phyloP scores from a whole-genome alignment of 805 yeast genomes.

The Cyberlindnera sargentensis region DNA sequence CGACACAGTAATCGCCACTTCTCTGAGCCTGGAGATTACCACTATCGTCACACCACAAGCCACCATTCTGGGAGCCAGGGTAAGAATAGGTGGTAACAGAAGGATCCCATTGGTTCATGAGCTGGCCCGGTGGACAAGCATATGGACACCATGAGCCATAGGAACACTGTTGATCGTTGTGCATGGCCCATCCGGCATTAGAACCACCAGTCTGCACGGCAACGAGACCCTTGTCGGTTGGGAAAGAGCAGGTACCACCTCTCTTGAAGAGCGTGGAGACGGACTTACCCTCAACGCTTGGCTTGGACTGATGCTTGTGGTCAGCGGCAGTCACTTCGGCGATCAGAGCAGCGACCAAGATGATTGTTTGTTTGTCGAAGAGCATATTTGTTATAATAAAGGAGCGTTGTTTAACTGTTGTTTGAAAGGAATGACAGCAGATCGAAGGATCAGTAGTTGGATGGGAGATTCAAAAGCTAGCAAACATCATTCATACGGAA shows the following conservation, averaged over 20 bases:
- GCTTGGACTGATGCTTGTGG: background rate
- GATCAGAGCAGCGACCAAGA: background rate
- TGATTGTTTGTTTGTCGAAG: background rate
- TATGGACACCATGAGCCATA: constrained; percentile 84
- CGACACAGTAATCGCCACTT: constrained; percentile 55
- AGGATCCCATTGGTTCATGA: constrained; percentile 88
- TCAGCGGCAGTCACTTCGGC: background rate
- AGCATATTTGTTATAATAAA: constrained; percentile 1
- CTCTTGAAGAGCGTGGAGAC: constrained; percentile 23
- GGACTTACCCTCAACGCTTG: constrained; percentile 21
- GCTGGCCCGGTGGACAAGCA: constrained; percentile 84
- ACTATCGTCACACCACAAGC: constrained; percentile 65
- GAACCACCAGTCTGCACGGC: constrained; percentile 48
- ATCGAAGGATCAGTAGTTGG: no score
- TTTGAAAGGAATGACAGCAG: background rate
- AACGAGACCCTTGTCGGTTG: constrained; percentile 60
- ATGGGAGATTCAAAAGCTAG: no score
- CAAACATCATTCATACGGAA: background rate
- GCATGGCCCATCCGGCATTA: constrained; percentile 86
- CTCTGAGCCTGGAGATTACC: constrained; percentile 64
- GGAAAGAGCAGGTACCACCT: constrained; percentile 57
- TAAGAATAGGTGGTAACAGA: constrained; percentile 62
- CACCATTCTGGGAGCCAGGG: constrained; percentile 79
- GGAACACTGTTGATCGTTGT: constrained; percentile 63
- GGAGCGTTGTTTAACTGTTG: background rate